phyloP scores from a whole-genome alignment of 169 alveolate species.

The Babesia microti region DNA sequence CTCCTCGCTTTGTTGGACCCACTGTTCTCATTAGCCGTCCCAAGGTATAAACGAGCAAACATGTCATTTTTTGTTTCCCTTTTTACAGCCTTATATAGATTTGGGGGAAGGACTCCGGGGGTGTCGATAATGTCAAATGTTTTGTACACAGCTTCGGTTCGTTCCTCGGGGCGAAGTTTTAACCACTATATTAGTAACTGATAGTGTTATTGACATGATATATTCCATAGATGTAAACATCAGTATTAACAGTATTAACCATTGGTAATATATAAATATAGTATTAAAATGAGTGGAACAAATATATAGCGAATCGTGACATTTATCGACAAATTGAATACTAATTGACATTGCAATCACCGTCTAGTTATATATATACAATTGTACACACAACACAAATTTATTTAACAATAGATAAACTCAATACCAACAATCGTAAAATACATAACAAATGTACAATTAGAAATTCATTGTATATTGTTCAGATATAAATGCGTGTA shows the following conservation, averaged over 20 bases:
- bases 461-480: too few relatives aligned
- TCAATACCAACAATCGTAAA: too few relatives aligned
- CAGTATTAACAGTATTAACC: not conserved
- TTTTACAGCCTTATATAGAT: conserved; percentile 32
- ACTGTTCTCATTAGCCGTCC: conserved; percentile 7
- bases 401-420: too few relatives aligned
- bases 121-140: conserved; percentile 54
- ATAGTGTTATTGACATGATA: not conserved
- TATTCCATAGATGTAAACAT: not conserved
- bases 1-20: conserved; percentile 24
- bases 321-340: too few relatives aligned
- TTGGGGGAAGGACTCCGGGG: conserved; percentile 58
- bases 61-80: conserved; percentile 13
- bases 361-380: too few relatives aligned
- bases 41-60: conserved; percentile 13
- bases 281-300: not conserved
- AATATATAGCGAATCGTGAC: too few relatives aligned
- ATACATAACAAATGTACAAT: too few relatives aligned
- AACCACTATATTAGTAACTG: conserved; percentile 28
- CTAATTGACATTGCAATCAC: too few relatives aligned
- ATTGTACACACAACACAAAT: too few relatives aligned
- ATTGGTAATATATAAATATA: not conserved
- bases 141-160: conserved; percentile 26
- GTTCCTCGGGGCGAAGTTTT: conserved; percentile 33
- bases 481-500: too few relatives aligned